A percentile compares a stretch with the other conserved stretches of the same genome.
These are phyloP conservation scores for Globisporangium emineosum DNA, from an alignment of 352 stramenopile genomes.

Conservation along the genomic window DNA sequence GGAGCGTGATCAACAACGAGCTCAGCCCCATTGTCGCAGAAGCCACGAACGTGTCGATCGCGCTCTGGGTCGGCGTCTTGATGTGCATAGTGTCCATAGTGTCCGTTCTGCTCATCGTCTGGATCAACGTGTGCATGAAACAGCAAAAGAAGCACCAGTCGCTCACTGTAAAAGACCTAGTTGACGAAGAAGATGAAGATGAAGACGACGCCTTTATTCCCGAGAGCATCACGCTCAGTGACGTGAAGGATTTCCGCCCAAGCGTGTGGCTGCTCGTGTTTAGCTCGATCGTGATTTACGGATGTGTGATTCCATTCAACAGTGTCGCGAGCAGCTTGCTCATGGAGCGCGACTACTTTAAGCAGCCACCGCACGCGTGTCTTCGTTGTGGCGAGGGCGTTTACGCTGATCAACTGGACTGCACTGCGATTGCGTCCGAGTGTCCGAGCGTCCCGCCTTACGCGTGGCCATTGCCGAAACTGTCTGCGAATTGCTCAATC, in stretches of 20 bases:
- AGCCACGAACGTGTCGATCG: slow-evolving; percentile 49
- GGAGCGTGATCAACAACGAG: slow-evolving; percentile 92
- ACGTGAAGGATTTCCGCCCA: slow-evolving; percentile 75
- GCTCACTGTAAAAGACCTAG: slow-evolving; percentile 12
- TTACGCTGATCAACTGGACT: slow-evolving; percentile 52
- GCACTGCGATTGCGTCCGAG: slow-evolving; percentile 36
- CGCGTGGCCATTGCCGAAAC: slow-evolving; percentile 60
- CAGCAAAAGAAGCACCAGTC: slow-evolving; percentile 12
- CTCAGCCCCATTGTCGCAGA: slow-evolving; percentile 80
- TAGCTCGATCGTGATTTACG: slow-evolving; percentile 91
- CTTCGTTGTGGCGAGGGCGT: slow-evolving; percentile 51
- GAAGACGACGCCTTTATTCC: background rate
- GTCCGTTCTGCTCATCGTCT: slow-evolving; percentile 70
- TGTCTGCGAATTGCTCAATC: slow-evolving; percentile 74
- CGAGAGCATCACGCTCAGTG: slow-evolving; percentile 60
- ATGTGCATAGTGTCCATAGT: slow-evolving; percentile 76
- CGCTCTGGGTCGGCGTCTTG: slow-evolving; percentile 85
- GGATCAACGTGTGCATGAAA: slow-evolving; percentile 64
- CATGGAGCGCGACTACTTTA: slow-evolving; percentile 90
- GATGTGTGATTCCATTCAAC: slow-evolving; percentile 93
- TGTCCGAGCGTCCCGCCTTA: slow-evolving; percentile 71
- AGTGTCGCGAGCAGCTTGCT: slow-evolving; percentile 91
- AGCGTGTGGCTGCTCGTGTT: slow-evolving; percentile 89
- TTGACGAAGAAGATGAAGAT: background rate
- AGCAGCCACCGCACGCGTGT: slow-evolving; percentile 47